Evolutionary conservation across 2,329 filamentous ascomycete genomes (phyloP), one percentile per base, ranked within the genome.

Genomic region (Botryosphaeria dothidea): DNA sequence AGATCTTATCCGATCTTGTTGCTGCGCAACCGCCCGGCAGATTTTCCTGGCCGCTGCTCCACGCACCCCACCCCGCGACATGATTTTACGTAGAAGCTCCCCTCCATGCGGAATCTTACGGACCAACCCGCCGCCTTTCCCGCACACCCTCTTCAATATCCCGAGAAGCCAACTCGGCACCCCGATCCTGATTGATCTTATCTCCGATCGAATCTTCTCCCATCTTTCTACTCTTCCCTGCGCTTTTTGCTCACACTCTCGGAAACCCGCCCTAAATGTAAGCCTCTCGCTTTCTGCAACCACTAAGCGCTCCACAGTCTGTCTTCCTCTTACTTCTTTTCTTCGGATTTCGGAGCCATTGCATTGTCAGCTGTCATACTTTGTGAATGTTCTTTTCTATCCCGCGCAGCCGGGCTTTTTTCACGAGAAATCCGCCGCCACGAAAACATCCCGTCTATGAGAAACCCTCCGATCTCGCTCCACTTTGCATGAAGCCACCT

Each of bases 11-110:
- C 43, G 25, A 31, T 31, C 23, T 27, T 23, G 38, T 38, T 19
- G 27, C 17, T 52, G 48, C n/a, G 49, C 49, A 52, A 34, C 49
- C 49, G 49, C 49, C 49, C n/a, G 49, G 49, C 49, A 52, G 49
- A 46, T 43, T 45, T 41, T 43, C 23, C 36, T 58, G 23, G 3
- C 38, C 25, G 5, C 41, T 27, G 21, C 56, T 41, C 56, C 41
- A 41, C 27, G 21, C 27, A 19, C 56, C 21, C 25, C 38, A 46
- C 56, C 17, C 38, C 56, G 34, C 38, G 36, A 60, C 56, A n/a
- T 45, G n/a, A 27, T 58, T 21, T 58, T 58, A 58, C 54, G 54
- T 58, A 43, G 38, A 56, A 17, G 7, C 29, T 52, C 49, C 31
- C 49, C 8, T 36, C 51, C 23, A 13, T 13, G 38, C 54, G 54